Conservation (phyloP, 345 rosid species). For the Gossypium ekmanianum region DNA sequence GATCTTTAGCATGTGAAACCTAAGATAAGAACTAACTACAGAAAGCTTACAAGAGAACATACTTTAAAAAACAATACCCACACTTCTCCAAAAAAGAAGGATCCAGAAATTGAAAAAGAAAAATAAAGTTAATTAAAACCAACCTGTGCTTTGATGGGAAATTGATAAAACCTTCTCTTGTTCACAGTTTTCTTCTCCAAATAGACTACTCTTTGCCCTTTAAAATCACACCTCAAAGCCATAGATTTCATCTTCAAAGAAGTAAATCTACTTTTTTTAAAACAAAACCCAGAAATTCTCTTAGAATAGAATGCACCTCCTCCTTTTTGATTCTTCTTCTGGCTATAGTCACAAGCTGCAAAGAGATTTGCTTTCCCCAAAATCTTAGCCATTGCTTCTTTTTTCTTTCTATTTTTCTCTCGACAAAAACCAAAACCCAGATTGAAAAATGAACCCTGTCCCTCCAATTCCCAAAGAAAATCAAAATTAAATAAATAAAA, state of each 20-base stretch:
- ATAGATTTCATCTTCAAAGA: slow-evolving; percentile 29
- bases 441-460: slow-evolving; percentile 4
- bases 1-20: neutral
- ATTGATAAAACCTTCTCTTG: slow-evolving; percentile 25
- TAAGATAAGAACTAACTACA: neutral
- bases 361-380: slow-evolving; percentile 45
- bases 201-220: slow-evolving; percentile 40
- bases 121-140: neutral
- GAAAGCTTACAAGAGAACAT: neutral
- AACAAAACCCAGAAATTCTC: slow-evolving; percentile 25
- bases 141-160: slow-evolving; percentile 58
- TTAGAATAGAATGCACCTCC: slow-evolving; percentile 25
- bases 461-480: slow-evolving; percentile 14
- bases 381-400: slow-evolving; percentile 40
- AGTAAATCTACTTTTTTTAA: slow-evolving; percentile 25
- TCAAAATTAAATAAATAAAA: neutral
- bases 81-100: neutral
- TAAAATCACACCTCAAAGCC: slow-evolving; percentile 40
- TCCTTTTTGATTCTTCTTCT: slow-evolving; percentile 24
- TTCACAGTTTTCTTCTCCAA: slow-evolving; percentile 27
- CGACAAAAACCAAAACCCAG: slow-evolving; percentile 7
- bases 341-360: slow-evolving; percentile 21
- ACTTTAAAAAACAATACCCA: neutral
- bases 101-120: neutral
- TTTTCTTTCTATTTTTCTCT: neutral